phyloP scores from a whole-genome alignment of 2,329 filamentous ascomycete species.

The Cordyceps cicadae region DNA sequence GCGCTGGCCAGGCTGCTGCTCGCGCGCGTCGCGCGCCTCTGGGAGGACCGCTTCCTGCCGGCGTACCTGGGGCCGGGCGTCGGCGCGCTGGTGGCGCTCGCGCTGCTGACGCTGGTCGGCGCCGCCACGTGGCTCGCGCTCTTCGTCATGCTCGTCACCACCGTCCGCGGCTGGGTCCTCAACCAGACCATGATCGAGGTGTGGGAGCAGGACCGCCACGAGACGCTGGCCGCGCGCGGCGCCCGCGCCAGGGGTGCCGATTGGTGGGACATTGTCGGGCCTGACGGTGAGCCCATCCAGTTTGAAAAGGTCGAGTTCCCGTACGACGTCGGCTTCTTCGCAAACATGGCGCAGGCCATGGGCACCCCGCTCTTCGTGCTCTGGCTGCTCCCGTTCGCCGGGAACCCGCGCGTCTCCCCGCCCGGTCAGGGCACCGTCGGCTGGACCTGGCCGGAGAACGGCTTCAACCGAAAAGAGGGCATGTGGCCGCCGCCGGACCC shows the following conservation, averaged over 20 bases:
- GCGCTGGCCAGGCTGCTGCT: slow-evolving; percentile 53
- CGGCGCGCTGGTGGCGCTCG: slow-evolving; percentile 50
- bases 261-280: slow-evolving; percentile 33
- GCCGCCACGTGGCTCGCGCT: slow-evolving; percentile 54
- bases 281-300: slow-evolving; percentile 33
- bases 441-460: slow-evolving; percentile 66
- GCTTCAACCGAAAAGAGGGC: slow-evolving; percentile 56
- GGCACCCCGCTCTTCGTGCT: slow-evolving; percentile 54
- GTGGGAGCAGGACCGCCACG: slow-evolving; percentile 63
- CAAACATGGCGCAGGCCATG: slow-evolving; percentile 70
- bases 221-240: slow-evolving; percentile 37
- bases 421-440: slow-evolving; percentile 27
- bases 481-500: slow-evolving; percentile 59
- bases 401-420: slow-evolving; percentile 35
- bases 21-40: slow-evolving; percentile 51
- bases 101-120: slow-evolving; percentile 50
- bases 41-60: slow-evolving; percentile 57
- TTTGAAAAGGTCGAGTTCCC: slow-evolving; percentile 67
- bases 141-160: slow-evolving; percentile 55
- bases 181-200: slow-evolving; percentile 76
- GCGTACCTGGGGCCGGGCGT: slow-evolving; percentile 64
- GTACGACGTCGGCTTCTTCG: slow-evolving; percentile 69
- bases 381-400: slow-evolving; percentile 64
- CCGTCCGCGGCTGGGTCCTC: slow-evolving; percentile 50
- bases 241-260: slow-evolving; percentile 35